phyloP scores from a whole-genome alignment of 306 rosid genomes.

The Inga leiocalycina region DNA sequence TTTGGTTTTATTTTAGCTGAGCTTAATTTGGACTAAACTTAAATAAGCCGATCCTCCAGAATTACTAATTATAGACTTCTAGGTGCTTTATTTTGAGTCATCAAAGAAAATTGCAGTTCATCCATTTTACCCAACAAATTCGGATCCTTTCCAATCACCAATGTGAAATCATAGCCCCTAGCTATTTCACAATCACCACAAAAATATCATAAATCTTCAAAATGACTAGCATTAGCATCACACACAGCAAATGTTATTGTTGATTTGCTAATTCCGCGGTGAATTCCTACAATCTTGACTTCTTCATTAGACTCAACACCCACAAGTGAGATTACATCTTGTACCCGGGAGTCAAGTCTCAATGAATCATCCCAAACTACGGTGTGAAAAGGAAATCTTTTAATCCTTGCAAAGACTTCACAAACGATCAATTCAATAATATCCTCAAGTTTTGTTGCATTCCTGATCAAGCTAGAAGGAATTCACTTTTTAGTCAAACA shows the following conservation, averaged over 20 bases:
- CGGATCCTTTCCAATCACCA: background rate
- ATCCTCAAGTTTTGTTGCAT: accelerated
- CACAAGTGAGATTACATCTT: background rate
- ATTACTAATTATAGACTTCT: too few species aligned
- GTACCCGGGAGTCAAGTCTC: too few species aligned
- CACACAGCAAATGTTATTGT: background rate
- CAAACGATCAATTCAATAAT: accelerated
- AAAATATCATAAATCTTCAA: background rate
- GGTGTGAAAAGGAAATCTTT: accelerated
- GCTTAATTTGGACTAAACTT: too few species aligned
- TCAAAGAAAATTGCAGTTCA: too few species aligned
- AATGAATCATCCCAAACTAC: accelerated
- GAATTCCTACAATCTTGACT: background rate
- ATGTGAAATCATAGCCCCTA: background rate
- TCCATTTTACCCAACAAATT: too few species aligned
- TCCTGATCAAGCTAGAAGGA: background rate
- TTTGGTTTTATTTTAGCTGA: too few species aligned
- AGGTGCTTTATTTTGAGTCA: too few species aligned
- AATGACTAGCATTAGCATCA: background rate
- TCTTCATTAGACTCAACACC: background rate
- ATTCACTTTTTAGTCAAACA: background rate
- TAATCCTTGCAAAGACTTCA: background rate
- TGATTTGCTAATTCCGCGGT: background rate
- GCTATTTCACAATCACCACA: background rate
- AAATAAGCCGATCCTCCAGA: too few species aligned